Evolutionary conservation across 169 alveolate species (phyloP).

Genomic region (Cyclospora cayetanensis): DNA sequence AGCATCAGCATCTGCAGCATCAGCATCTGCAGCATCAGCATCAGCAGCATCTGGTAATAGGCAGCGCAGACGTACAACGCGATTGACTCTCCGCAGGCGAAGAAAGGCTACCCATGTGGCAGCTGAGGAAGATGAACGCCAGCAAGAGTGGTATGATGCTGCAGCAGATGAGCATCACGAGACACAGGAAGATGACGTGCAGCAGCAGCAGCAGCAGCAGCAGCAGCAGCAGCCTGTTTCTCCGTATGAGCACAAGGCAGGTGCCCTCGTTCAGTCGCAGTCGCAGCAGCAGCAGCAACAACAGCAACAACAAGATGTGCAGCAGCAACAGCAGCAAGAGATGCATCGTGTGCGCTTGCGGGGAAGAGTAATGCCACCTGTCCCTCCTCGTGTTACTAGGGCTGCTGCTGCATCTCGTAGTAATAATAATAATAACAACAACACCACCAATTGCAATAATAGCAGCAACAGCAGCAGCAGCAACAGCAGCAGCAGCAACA

Average conservation of each 20-base stretch:
- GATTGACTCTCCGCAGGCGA: neutral
- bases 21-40: no score
- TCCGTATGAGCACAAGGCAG: neutral
- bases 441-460: neutral
- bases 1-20: neutral
- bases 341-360: neutral
- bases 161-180: neutral
- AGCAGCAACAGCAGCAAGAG: conserved; percentile 19
- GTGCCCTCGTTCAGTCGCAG: neutral
- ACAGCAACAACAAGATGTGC: neutral
- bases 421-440: neutral
- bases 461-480: neutral
- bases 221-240: conserved; percentile 29
- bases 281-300: neutral
- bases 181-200: neutral
- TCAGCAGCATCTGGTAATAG: neutral
- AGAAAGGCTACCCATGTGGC: neutral
- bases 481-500: neutral
- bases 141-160: neutral
- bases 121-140: neutral
- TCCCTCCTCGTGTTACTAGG: neutral
- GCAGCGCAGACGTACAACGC: neutral
- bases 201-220: conserved; percentile 18
- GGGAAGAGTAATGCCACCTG: conserved; percentile 5
- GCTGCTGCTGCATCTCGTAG: neutral